Conservation (phyloP, 2,329 filamentous ascomycete species). For the Cercospora citrullina region DNA sequence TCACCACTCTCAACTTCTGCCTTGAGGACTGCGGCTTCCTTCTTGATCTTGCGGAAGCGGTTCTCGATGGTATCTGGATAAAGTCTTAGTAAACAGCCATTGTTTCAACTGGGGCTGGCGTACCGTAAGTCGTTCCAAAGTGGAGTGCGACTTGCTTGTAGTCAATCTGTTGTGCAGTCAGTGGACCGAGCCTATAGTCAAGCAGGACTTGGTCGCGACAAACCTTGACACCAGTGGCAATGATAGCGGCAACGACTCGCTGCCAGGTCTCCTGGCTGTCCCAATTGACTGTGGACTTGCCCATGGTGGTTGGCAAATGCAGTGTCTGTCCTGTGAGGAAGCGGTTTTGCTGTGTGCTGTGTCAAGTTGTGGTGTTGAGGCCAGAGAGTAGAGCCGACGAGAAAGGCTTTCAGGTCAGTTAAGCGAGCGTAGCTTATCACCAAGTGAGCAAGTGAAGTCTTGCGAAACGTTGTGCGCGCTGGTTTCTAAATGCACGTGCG, state of each 20-base stretch:
- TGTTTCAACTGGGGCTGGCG: not conserved
- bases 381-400: not conserved
- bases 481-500: not conserved
- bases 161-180: conserved; percentile 44
- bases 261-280: conserved; percentile 39
- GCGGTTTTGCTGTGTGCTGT: not conserved
- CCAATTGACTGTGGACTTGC: conserved; percentile 39
- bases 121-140: conserved; percentile 50
- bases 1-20: conserved; percentile 30
- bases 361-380: not conserved
- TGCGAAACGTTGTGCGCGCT: not conserved
- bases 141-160: conserved; percentile 46
- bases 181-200: not conserved
- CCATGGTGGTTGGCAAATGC: not conserved
- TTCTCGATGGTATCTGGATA: conserved; percentile 46
- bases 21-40: conserved; percentile 39
- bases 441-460: not conserved
- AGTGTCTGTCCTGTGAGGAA: conserved; percentile 1
- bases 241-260: conserved; percentile 44
- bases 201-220: not conserved
- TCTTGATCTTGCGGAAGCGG: conserved; percentile 49
- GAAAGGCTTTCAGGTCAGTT: not conserved
- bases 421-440: not conserved
- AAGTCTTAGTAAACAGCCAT: not conserved
- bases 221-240: conserved; percentile 42